Evolutionary conservation across 306 rosid species (phyloP).

Genomic region (Corylus heterophylla): DNA sequence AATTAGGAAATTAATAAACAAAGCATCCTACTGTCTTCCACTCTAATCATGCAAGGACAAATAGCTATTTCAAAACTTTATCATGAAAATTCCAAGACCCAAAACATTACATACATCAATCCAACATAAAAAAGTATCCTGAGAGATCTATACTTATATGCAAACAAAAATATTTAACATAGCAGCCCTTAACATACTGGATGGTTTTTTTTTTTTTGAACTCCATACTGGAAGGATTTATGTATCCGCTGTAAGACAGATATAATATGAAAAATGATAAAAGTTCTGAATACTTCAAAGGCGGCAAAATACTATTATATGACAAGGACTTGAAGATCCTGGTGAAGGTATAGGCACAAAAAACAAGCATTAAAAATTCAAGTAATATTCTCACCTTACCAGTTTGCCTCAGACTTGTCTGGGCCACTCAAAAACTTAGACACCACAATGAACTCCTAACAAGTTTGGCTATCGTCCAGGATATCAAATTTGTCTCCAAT

Average conservation of each 20-base stretch:
- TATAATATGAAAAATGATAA: background rate
- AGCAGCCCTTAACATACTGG: background rate
- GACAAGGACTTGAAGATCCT: background rate
- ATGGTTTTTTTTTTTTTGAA: background rate
- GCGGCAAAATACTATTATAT: background rate
- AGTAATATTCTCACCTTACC: background rate
- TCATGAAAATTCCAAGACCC: background rate
- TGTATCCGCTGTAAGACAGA: background rate
- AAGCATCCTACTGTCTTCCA: background rate
- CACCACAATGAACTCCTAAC: background rate
- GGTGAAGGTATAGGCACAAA: background rate
- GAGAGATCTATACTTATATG: background rate
- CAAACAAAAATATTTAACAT: too few relatives aligned
- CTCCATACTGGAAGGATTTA: background rate
- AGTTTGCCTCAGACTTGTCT: background rate
- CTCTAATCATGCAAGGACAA: background rate
- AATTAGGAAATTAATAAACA: background rate
- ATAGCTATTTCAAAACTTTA: background rate
- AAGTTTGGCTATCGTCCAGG: background rate
- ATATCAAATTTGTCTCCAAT: background rate
- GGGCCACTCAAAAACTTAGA: background rate
- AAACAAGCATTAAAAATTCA: background rate
- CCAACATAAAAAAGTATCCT: background rate
- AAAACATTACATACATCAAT: background rate
- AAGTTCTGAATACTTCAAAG: background rate